Evolutionary conservation across 306 rosid species (phyloP).

Genomic region (Lupinus albus): DNA sequence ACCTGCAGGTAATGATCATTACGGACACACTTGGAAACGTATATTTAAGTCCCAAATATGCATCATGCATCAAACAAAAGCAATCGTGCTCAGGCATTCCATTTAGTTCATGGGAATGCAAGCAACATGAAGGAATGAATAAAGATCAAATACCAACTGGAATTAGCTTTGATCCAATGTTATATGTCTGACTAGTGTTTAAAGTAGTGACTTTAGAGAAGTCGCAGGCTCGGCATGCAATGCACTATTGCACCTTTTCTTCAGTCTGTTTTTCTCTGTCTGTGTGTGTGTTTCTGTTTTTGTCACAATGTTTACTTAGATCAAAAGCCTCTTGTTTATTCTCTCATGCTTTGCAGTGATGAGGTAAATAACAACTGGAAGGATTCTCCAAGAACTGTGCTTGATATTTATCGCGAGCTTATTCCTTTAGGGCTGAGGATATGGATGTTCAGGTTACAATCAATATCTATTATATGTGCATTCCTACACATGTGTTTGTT

Average conservation of each 20-base stretch:
- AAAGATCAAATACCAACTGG: slow-evolving; percentile 12
- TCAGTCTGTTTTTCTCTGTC: background rate
- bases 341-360: slow-evolving; percentile 49
- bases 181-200: slow-evolving; percentile 11
- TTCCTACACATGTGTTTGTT: background rate
- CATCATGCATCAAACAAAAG: background rate
- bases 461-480: background rate
- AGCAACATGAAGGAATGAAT: background rate
- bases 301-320: background rate
- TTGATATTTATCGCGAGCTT: slow-evolving; percentile 68
- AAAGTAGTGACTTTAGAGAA: background rate
- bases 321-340: slow-evolving; percentile 14
- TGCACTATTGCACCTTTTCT: background rate
- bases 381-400: slow-evolving; percentile 81
- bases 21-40: slow-evolving; percentile 7
- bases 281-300: background rate
- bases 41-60: slow-evolving; percentile 17
- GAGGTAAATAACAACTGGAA: slow-evolving; percentile 51
- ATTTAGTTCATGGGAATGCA: slow-evolving; percentile 8
- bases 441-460: slow-evolving; percentile 86
- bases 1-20: slow-evolving; percentile 72
- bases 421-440: slow-evolving; percentile 67
- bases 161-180: background rate
- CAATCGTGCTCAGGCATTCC: slow-evolving; percentile 5
- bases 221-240: background rate